Conservation (phyloP, 176 grass and related monocot genomes). For the Triticum urartu region DNA sequence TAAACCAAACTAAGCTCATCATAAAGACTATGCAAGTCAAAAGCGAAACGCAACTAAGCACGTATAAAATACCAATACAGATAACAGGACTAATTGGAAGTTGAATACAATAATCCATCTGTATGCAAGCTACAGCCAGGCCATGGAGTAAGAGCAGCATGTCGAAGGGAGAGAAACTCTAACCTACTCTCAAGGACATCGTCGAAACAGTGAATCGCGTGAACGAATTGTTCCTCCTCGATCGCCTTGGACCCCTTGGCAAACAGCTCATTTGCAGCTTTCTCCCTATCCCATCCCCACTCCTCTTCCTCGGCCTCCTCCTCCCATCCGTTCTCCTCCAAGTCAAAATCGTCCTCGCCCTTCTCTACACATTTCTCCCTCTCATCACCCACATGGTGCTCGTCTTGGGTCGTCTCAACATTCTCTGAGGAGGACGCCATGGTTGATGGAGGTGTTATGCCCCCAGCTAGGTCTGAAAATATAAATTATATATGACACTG, state of each 20-base stretch:
- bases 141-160: background rate
- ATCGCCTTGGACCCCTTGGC: background rate
- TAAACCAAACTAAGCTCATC: background rate
- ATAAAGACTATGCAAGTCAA: background rate
- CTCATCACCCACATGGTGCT: background rate
- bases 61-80: background rate
- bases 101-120: background rate
- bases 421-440: background rate
- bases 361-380: constrained; percentile 1
- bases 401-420: background rate
- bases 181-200: background rate
- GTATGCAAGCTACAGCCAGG: background rate
- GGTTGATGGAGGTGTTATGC: background rate
- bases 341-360: background rate
- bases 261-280: background rate
- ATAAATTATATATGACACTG: background rate
- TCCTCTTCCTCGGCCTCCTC: background rate
- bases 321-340: background rate
- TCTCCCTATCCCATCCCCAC: background rate
- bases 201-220: background rate
- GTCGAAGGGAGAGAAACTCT: background rate
- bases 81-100: background rate
- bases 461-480: background rate
- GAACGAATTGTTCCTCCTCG: background rate
- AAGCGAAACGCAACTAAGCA: background rate